Base-by-base conservation (phyloP, 2,329 filamentous ascomycete species). In the Sporothrix protearum region DNA sequence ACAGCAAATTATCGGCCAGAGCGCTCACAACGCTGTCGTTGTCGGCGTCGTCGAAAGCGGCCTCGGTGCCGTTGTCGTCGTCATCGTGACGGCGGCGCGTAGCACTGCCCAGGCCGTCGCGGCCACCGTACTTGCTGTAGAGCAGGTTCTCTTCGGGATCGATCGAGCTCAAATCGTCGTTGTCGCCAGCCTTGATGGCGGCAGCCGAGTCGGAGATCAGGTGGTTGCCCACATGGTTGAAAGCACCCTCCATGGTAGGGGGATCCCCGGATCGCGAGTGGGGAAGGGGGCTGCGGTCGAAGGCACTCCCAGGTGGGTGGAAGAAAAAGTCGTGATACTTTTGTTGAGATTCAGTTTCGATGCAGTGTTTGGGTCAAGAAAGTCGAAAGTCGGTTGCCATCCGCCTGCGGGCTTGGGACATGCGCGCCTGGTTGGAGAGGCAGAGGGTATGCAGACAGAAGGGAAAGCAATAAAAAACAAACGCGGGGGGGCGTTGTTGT, bases 1-100 rank as follows among this genome's bases (percentile, higher is more conserved):
- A 91, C 76, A 89, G 90, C 80, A 91, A 85, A 64, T 91, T 92
- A 75, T 93, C 93, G 39, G 94, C 87, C 9, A 93, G 89, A 76
- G 92, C 90, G 79, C 94, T 97, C 57, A 92, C 91, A 79, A 97
- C 78, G 77, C 88, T 91, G 79, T 90, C 88, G 73, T 85, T 86
- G 74, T 97, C 94, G 74, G 96, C 92, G 75, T 94, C 92, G 75
- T 94, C 92, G 77, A 92, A 91, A 64, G 86, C 64, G 12, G 28
- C 87, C 77, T 97, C 93, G 53, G 92, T 93, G 77, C 92, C 91
- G 76, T 96, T 95, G 78, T 97, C 94, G 76, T 97, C 94, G 78
- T 97, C 92, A 78, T 94, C 94, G 78, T 92, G 89, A 79, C 93
- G 89, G 78, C 91, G 88, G 73, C 82, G 79, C 63, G 81, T 77